Base-by-base conservation (phyloP, 495 filamentous ascomycete species). In the Acidomyces sp. region DNA sequence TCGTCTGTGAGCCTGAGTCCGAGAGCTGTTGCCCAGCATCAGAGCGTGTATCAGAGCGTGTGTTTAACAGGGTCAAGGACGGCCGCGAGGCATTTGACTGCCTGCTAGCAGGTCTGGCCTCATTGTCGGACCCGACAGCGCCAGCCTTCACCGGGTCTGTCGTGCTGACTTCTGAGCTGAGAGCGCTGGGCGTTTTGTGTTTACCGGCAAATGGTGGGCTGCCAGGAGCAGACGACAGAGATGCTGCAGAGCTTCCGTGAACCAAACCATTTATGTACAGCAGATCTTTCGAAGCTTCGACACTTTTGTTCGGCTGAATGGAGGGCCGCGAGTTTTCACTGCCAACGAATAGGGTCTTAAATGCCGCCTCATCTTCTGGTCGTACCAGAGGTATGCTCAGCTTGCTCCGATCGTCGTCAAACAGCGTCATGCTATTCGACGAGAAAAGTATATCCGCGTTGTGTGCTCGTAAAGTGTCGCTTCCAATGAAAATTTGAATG, bases 381-480 rank as follows among this genome's bases (percentile, higher is more conserved):
- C 88, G 75, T 34, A 92, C 86, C 44, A 97, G 78, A 19, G 88
- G 90, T 16, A 97, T 77, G 15, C 79, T 85, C n/a, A 97, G 62
- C 48, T 90, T 92, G 56, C 82, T 82, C 27, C 81, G 71, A 21
- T 88, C 82, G 53, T 87, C 81, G 52, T 88, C 83, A 46, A 85
- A 84, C 31, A 96, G 68, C 0, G 81, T 79, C 56, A 97, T 70
- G 42, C 77, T 75, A 48, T 93, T 93, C 43, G 86, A 80, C 0
- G 90, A 95, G 55, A 97, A 86, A 9, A 95, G 62, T 20, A 97
- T 71, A 57, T 97, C 92, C 17, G 85, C 87, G 53, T 79, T 87
- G 57, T 92, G 82, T 21, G 82, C 69, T 36, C 88, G 77, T 36
- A 97, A 67, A 20, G 84, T 69, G 56, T 97, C 86, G 52, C 82